Evolutionary conservation across 306 rosid genomes (phyloP), one percentile per base, ranked within the genome.

Genomic region (Prinsepia uniflora): DNA sequence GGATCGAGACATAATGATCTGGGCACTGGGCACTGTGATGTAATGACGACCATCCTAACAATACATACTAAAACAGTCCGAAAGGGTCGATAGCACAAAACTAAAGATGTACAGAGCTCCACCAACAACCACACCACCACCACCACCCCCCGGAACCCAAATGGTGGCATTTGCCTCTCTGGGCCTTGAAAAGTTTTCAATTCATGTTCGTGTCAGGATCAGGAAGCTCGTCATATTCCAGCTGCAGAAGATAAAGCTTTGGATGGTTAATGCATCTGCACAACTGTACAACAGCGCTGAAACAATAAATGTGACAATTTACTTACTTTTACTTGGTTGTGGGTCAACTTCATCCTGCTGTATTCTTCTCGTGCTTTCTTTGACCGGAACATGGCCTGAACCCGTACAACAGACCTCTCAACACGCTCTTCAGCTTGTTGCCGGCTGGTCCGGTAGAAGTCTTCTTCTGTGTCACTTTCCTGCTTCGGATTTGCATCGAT

Each of bases 361-460:
- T 95, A 95, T n/a, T 95, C 96, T 81, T 79, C 81, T 77, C 91
- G 99, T 14, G 92, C 99, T 84, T 95, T 85, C 81, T 81, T 91
- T 2, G 99, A 95, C 53, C 92, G 96, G 80, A 95, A 91, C 99
- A 95, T 78, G 40, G 92, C 81, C 82, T 95, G 96, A 61, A 95
- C 97, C 2, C 91, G 84, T 15, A 83, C 79, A 14, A 95, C 91
- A 53, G 96, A 78, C 79, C 83, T 89, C 80, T 85, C 96, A 52
- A 89, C 73, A 15, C 96, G 99, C 39, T 89, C 91, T 80, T 81
- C 87, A 48, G 96, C 99, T 78, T 89, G 99, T 74, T 81, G 91
- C 76, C 88, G 84, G 77, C 97, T 86, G 22, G 82, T 50, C 52
- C 63, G 80, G 67, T 80, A 89, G 84, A 95, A 91, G 73, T 89